Evolutionary conservation across 2,329 filamentous ascomycete genomes (phyloP), one percentile per base, ranked within the genome.

Genomic region (Fusarium sp.): DNA sequence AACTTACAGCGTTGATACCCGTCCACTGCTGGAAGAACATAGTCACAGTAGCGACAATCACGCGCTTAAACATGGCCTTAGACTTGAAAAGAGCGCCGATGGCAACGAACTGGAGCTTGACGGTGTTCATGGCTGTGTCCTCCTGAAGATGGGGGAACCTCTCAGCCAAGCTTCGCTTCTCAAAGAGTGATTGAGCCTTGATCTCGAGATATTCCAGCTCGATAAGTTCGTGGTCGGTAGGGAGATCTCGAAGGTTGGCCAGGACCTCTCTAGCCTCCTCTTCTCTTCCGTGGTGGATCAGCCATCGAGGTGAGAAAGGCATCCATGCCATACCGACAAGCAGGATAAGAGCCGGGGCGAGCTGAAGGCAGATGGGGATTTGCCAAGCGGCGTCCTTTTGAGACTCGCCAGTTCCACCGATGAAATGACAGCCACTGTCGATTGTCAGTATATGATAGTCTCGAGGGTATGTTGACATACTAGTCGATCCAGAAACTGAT

Each of bases 201-300:
- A 96, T 95, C 79, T 96, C 93, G n/a, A 94, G 87, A 78, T 92
- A 94, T 77, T 96, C 94, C 3, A 94, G 85, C 72, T 92, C 88
- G 42, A 95, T 88, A 0, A 94, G 86, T 64, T 93, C 66, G 18
- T 94, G 88, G 71, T 92, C 88, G 21, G 83, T 78, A 0, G 88
- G 80, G 1, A 94, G 86, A 10, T 86, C 86, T 30, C 94, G 47
- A 3, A 96, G 88, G 56, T 80, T 85, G 1, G 92, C 89, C 2
- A 96, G 86, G 2, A 91, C 89, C 15, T 80, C 79, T 21, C 89
- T 88, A 0, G 91, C 92, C 79, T 95, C 93, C 0, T 86, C 86
- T 76, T 95, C 92, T 40, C 92, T 90, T 64, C 84, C 85, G 76
- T 93, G 91, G 79, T 94, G 90, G 13, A 93, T 83, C 2, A 96